Percentiles rank a stretch among this genome's conserved stretches.
phyloP scores from a whole-genome alignment of 108 stramenopile species.

The Hondaea fermentalgiana region DNA sequence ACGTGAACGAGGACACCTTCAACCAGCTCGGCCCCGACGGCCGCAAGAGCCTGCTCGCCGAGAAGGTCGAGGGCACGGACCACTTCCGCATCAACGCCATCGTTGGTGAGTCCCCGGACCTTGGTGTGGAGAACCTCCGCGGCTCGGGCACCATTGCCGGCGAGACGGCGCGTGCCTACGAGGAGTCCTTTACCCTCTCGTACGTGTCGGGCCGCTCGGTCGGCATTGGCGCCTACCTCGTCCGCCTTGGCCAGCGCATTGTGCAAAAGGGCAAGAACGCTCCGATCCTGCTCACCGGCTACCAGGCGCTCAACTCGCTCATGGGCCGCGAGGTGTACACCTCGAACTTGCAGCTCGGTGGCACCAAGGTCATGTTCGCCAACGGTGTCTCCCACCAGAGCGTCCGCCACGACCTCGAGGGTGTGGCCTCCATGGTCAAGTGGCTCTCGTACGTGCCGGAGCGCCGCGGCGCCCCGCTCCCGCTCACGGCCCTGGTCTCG shows the following conservation, averaged over 20 bases:
- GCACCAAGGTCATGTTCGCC: conserved; percentile 88
- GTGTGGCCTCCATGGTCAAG: conserved; percentile 68
- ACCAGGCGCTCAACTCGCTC: conserved; percentile 95
- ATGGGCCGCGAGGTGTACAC: conserved; percentile 97
- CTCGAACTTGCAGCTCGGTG: conserved; percentile 97
- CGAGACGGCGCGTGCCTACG: conserved; percentile 89
- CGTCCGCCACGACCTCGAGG: conserved; percentile 78
- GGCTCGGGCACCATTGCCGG: conserved; percentile 97
- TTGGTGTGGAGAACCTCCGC: conserved; percentile 97
- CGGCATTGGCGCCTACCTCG: conserved; percentile 98
- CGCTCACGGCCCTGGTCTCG: conserved; percentile 17
- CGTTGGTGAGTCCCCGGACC: conserved; percentile 88
- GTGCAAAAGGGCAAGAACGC: conserved; percentile 86
- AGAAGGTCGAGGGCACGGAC: not conserved
- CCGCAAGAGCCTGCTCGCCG: not conserved
- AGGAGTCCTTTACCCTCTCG: conserved; percentile 93
- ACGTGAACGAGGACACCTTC: conserved; percentile 78
- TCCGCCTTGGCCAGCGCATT: conserved; percentile 90
- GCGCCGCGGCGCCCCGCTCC: not conserved
- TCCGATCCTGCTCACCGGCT: conserved; percentile 97
- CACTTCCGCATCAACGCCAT: conserved; percentile 46
- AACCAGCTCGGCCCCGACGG: conserved; percentile 38
- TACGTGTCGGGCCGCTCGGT: conserved; percentile 85
- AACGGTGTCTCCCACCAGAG: conserved; percentile 92
- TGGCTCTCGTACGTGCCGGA: conserved; percentile 94